These are phyloP conservation scores for Botryotinia globosa DNA, from an alignment of 2,329 filamentous ascomycete genomes.

Conservation along the genomic window DNA sequence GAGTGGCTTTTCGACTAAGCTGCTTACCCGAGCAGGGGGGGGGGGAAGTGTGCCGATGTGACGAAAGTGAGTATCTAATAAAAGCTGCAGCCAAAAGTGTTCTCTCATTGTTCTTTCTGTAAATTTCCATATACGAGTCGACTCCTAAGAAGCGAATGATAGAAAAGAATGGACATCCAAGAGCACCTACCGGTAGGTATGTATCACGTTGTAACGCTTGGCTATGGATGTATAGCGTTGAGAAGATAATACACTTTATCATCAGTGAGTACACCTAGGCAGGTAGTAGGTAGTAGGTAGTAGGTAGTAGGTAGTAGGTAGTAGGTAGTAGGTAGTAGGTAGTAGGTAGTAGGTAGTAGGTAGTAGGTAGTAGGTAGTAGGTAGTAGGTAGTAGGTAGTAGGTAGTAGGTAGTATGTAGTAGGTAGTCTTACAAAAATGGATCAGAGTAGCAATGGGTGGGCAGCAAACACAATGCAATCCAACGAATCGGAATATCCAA, in stretches of 20 bases:
- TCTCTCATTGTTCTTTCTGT: background rate
- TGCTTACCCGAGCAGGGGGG: background rate
- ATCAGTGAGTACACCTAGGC: background rate
- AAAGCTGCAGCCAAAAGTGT: background rate
- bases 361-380: no score
- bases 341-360: no score
- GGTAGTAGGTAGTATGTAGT: no score
- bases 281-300: no score
- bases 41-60: background rate
- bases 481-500: background rate
- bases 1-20: background rate
- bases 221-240: no score
- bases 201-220: background rate
- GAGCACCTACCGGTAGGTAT: background rate
- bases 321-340: no score
- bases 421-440: no score
- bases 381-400: no score
- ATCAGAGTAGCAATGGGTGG: background rate
- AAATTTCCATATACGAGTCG: slow-evolving; percentile 9
- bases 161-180: background rate
- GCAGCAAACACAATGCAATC: background rate
- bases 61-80: background rate
- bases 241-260: background rate
- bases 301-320: no score
- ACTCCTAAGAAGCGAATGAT: background rate